Evolutionary conservation across 2,329 filamentous ascomycete species (phyloP).

Genomic region (Diaporthe caulivora): DNA sequence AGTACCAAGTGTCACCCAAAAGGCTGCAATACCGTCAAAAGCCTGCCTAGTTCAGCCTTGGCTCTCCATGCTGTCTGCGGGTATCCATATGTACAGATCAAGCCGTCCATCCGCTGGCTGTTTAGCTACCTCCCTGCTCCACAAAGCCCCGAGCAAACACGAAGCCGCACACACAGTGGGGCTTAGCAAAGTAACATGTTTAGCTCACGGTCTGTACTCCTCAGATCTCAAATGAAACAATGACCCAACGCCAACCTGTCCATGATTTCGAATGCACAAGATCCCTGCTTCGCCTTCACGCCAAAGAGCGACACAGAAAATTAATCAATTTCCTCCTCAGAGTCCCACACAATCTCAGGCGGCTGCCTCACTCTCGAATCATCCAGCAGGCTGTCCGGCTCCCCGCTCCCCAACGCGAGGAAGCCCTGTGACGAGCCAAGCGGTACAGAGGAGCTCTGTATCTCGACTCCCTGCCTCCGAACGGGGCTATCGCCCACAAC

Average conservation of each 20-base stretch:
- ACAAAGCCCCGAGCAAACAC: not conserved
- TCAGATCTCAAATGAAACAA: not conserved
- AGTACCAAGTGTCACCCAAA: not conserved
- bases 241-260: not conserved
- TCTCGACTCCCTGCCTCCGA: slow-evolving; percentile 30
- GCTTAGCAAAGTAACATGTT: not conserved
- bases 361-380: slow-evolving; percentile 54
- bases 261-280: not conserved
- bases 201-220: not conserved
- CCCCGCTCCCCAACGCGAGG: slow-evolving; percentile 57
- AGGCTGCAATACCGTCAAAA: not conserved
- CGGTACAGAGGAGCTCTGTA: slow-evolving; percentile 40
- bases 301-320: not conserved
- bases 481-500: slow-evolving; percentile 44
- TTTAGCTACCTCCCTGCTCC: not conserved
- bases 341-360: slow-evolving; percentile 55
- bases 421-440: slow-evolving; percentile 56
- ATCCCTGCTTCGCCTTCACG: not conserved
- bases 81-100: not conserved
- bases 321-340: slow-evolving; percentile 52
- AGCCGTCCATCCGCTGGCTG: not conserved
- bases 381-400: slow-evolving; percentile 55
- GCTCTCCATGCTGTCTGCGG: not conserved
- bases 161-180: not conserved
- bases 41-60: not conserved